Evolutionary conservation across 202 grass and related monocot genomes (phyloP), one percentile per base, ranked within the genome.

Genomic region (Cymbopogon flexuosus): DNA sequence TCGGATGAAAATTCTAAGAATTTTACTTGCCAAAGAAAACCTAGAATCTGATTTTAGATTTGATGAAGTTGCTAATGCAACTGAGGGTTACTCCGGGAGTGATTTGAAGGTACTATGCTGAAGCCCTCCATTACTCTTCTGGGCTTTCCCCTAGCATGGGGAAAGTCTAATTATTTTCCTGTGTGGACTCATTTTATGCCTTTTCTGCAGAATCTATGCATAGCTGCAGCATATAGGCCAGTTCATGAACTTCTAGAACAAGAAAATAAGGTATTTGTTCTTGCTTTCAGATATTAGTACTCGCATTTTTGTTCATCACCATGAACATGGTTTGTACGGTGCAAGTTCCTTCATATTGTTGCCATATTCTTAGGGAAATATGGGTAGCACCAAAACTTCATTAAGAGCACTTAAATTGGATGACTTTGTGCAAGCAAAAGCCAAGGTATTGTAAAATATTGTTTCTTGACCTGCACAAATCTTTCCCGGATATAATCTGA

Each of bases 31-130:
- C 30, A 92, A 91, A 82, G 95, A 97, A 84, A 97, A 91, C 40
- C 73, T 97, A 62, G 92, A 92, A 78, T 65, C 72, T 62, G 81
- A 77, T 65, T 97, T 97, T 83, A 79, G 43, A 80, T 89, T 81
- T 42, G 86, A 93, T 33, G 76, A 89, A 78, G 84, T 97, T 75
- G 95, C 95, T 46, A 88, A 84, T 82, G 82, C 76, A 0, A 97
- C 95, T 39, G 95, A 97, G 71, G 92, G 95, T 46, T 97, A 97
- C 77, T 97, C 95, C 69, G 95, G 95, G 47, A 94, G 92, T 83
- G 95, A 97, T 79, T 86, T 97, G 79, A 98, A 98, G 90, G 95
- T 94, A 88, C 51, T 41, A 29, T 72, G 16, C 70, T 66, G 56
- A 67, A 80, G 21, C 46, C 37, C 34, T 61, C 16, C 33, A 37